Evolutionary conservation across 106 monocot genomes (phyloP).

Genomic region (Dendrobium huoshanense): DNA sequence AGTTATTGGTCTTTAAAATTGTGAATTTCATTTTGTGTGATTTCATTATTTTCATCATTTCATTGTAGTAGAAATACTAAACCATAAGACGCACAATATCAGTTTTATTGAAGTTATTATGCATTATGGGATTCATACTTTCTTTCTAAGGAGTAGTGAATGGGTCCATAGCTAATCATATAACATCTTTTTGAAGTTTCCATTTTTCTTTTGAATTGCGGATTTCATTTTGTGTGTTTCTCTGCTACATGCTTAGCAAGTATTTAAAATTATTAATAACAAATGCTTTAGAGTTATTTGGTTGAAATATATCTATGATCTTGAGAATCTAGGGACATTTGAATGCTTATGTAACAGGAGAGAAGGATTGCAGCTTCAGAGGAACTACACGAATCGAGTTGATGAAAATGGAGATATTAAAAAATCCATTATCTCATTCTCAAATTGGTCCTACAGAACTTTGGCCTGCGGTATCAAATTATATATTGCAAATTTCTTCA

Average conservation of each 20-base stretch:
- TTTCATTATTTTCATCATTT: neutral
- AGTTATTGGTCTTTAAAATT: neutral
- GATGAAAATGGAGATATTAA: constrained; percentile 38
- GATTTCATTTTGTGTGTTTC: neutral
- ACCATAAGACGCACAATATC: neutral
- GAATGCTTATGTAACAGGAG: constrained; percentile 19
- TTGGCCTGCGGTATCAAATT: constrained; percentile 83
- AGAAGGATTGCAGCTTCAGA: constrained; percentile 45
- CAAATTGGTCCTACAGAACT: constrained; percentile 51
- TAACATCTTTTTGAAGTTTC: neutral
- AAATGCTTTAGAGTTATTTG: neutral
- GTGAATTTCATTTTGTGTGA: neutral
- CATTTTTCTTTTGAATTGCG: neutral
- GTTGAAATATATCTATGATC: neutral
- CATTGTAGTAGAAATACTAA: neutral
- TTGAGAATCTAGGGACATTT: constrained; percentile 3
- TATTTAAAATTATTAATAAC: neutral
- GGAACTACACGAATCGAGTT: constrained; percentile 59
- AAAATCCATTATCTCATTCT: constrained; percentile 48
- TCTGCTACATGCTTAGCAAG: neutral
- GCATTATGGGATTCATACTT: neutral
- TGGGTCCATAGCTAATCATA: neutral
- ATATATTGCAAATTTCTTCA: constrained; percentile 58
- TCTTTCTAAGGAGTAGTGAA: neutral
- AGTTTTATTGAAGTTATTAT: neutral